Evolutionary conservation across 257 asterid species (phyloP).

Genomic region (Nicotiana paniculata): DNA sequence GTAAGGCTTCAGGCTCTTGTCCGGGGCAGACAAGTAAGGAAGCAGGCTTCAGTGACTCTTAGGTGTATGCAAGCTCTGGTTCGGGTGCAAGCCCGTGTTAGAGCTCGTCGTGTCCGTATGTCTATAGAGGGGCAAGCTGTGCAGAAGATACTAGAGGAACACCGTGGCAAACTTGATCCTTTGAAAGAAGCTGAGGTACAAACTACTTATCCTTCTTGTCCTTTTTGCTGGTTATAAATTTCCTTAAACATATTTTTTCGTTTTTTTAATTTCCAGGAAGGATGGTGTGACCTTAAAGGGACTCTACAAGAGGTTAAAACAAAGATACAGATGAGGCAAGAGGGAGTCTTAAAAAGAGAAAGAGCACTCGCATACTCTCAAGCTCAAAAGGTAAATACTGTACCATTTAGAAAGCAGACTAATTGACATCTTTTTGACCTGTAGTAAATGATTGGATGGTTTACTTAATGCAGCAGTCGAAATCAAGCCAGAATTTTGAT

Average conservation of each 20-base stretch:
- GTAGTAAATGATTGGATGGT: not conserved
- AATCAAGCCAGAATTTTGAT: conserved; percentile 41
- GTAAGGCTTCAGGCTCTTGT: conserved; percentile 96
- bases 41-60: conserved; percentile 91
- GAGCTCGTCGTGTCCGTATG: conserved; percentile 88
- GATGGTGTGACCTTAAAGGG: conserved; percentile 90
- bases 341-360: conserved; percentile 79
- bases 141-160: conserved; percentile 64
- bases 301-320: conserved; percentile 68
- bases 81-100: conserved; percentile 88
- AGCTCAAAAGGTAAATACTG: conserved; percentile 58
- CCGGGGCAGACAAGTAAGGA: conserved; percentile 82
- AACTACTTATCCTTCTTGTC: not conserved
- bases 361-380: conserved; percentile 83
- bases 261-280: conserved; percentile 42
- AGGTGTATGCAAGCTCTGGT: conserved; percentile 99
- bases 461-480: conserved; percentile 34
- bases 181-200: conserved; percentile 83
- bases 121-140: conserved; percentile 87
- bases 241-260: not conserved
- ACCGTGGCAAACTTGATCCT: conserved; percentile 36
- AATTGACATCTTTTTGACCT: not conserved
- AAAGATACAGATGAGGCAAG: conserved; percentile 90
- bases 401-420: not conserved
- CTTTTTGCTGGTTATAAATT: not conserved